Evolutionary conservation across 163 green algal species (phyloP).

Genomic region (Coccomyxa subellipsoidea): DNA sequence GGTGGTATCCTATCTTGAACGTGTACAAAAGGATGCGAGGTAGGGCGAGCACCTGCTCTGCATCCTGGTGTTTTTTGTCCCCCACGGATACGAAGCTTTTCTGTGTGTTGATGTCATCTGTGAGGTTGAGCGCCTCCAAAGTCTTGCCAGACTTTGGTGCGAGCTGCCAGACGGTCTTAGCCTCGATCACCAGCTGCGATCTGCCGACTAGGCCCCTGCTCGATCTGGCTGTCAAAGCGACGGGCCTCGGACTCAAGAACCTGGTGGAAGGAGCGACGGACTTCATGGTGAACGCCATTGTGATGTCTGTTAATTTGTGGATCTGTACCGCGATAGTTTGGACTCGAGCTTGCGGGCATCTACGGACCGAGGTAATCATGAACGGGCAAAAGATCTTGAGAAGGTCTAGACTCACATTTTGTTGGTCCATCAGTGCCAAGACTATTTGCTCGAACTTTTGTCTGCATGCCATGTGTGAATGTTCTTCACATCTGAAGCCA

Average conservation of each 20-base stretch:
- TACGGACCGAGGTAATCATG: background rate
- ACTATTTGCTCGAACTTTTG: too few relatives aligned
- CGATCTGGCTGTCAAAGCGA: background rate
- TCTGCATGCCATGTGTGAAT: too few relatives aligned
- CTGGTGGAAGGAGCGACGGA: background rate
- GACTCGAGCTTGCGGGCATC: background rate
- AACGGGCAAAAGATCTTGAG: too few relatives aligned
- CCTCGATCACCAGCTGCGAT: conserved; percentile 1
- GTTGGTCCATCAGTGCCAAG: too few relatives aligned
- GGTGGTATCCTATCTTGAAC: background rate
- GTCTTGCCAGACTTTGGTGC: background rate
- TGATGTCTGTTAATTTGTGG: background rate
- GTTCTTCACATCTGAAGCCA: too few relatives aligned
- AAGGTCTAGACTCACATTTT: too few relatives aligned
- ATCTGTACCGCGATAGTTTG: background rate
- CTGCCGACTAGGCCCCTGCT: background rate
- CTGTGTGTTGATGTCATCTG: background rate
- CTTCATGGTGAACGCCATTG: conserved; percentile 1
- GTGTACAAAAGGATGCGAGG: background rate
- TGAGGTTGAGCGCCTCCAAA: background rate
- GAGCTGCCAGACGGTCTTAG: conserved; percentile 1
- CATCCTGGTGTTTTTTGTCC: background rate
- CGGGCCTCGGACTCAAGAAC: background rate
- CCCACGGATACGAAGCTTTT: background rate
- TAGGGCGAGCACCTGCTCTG: background rate